Evolutionary conservation across 116 monocot genomes (phyloP).

Genomic region (Dioscorea cayenensis): DNA sequence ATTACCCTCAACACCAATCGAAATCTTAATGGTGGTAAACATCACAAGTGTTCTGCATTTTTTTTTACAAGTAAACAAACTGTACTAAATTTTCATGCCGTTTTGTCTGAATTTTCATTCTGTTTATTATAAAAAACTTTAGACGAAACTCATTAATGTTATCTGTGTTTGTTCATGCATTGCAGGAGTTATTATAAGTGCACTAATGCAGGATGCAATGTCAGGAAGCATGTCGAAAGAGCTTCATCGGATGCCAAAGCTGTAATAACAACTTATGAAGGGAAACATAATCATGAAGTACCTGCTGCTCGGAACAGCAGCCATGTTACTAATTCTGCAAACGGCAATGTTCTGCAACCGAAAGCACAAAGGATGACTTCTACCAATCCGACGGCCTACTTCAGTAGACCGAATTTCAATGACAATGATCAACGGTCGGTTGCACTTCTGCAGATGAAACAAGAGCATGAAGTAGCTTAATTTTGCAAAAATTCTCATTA

Average conservation of each 20-base stretch:
- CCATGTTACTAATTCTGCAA: conserved; percentile 20
- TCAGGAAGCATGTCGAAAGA: conserved; percentile 37
- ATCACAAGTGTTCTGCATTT: no score
- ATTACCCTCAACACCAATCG: no score
- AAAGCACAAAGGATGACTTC: conserved; percentile 9
- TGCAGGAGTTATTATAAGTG: conserved; percentile 14
- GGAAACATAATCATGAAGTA: conserved; percentile 39
- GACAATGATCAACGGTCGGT: conserved; percentile 18
- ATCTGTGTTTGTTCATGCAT: neutral
- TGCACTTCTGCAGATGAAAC: conserved; percentile 35
- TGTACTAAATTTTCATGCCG: no score
- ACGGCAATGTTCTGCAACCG: conserved; percentile 13
- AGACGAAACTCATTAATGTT: no score
- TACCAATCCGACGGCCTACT: conserved; percentile 10
- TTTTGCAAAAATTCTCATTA: neutral
- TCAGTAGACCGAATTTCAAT: conserved; percentile 7
- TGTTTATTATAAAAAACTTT: no score
- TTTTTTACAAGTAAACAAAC: no score
- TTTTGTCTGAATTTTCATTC: no score
- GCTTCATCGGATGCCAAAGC: conserved; percentile 13
- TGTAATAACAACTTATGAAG: conserved; percentile 34
- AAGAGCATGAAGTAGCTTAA: conserved; percentile 26
- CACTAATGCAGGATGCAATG: conserved; percentile 18
- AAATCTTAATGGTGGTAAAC: no score
- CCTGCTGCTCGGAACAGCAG: conserved; percentile 51